Percentiles rank a stretch among this genome's conserved stretches.
phyloP scores from a whole-genome alignment of 176 grass and related monocot genomes.

The Ampelocalamus luodianensis region DNA sequence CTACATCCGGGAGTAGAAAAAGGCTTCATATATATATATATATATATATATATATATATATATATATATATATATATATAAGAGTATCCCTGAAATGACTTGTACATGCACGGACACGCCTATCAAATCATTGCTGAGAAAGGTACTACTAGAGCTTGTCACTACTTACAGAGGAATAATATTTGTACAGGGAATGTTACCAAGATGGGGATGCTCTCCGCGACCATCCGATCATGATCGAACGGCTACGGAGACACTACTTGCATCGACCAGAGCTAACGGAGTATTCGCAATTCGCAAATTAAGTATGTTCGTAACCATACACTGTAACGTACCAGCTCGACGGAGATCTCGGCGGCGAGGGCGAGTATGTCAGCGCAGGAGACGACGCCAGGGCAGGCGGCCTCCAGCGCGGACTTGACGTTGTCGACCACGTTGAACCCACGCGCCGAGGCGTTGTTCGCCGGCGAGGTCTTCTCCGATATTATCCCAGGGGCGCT shows the following conservation, averaged over 20 bases:
- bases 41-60: no score
- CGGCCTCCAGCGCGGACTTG: conserved; percentile 66
- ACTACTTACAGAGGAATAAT: no score
- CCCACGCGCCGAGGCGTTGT: conserved; percentile 63
- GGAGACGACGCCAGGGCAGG: conserved; percentile 77
- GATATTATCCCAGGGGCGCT: conserved; percentile 43
- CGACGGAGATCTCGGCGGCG: conserved; percentile 72
- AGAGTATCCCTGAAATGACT: no score
- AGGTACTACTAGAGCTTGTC: no score
- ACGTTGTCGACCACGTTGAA: conserved; percentile 63
- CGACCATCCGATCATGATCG: not conserved
- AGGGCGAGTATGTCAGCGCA: conserved; percentile 93
- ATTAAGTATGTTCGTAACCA: no score
- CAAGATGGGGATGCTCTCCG: not conserved
- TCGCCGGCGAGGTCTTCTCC: conserved; percentile 69
- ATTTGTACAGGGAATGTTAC: not conserved
- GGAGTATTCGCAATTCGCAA: no score
- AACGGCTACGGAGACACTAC: not conserved
- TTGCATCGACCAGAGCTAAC: not conserved
- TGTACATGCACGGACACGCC: no score
- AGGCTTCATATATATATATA: no score
- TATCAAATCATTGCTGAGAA: no score
- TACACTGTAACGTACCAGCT: conserved; percentile 26
- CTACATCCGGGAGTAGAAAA: no score
- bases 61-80: no score